A percentile compares a stretch with the other conserved stretches of the same genome.
These are phyloP conservation scores for Ceratocystis lukuohia DNA, from an alignment of 2,329 filamentous ascomycete genomes.

Conservation along the genomic window DNA sequence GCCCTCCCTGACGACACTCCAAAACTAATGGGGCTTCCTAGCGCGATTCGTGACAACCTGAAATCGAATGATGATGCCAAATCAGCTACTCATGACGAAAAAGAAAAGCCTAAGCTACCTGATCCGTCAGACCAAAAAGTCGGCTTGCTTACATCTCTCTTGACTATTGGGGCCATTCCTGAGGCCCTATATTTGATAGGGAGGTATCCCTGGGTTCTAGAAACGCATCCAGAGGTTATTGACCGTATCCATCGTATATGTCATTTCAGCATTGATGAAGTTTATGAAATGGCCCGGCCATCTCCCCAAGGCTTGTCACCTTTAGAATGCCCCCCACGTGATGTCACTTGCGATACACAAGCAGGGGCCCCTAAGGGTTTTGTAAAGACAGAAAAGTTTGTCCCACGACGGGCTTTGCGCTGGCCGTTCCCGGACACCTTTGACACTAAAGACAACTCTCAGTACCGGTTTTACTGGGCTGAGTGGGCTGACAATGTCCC, in stretches of 20 bases:
- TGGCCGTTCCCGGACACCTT: conserved; percentile 75
- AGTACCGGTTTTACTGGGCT: conserved; percentile 92
- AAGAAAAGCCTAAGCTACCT: conserved; percentile 42
- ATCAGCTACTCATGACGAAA: conserved; percentile 32
- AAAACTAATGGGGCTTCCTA: conserved; percentile 28
- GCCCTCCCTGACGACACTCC: conserved; percentile 73
- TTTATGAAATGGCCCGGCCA: conserved; percentile 33
- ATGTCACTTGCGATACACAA: conserved; percentile 44
- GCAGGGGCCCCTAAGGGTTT: conserved; percentile 54
- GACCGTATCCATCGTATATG: conserved; percentile 73
- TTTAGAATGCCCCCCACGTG: conserved; percentile 8
- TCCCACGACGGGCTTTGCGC: conserved; percentile 54
- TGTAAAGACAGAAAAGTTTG: conserved; percentile 46
- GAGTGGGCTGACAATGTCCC: conserved; percentile 94
- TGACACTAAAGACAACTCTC: conserved; percentile 60
- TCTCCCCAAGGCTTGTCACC: neutral
- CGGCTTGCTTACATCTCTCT: conserved; percentile 64
- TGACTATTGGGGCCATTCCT: conserved; percentile 83
- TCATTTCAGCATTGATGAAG: conserved; percentile 65
- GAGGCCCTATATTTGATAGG: conserved; percentile 88
- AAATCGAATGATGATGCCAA: conserved; percentile 17
- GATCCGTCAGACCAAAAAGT: conserved; percentile 83
- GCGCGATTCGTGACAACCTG: conserved; percentile 32
- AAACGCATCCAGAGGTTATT: conserved; percentile 68
- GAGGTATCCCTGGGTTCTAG: conserved; percentile 82